Base-by-base conservation (phyloP, 2,329 filamentous ascomycete genomes). In the Phialophora chinensis region DNA sequence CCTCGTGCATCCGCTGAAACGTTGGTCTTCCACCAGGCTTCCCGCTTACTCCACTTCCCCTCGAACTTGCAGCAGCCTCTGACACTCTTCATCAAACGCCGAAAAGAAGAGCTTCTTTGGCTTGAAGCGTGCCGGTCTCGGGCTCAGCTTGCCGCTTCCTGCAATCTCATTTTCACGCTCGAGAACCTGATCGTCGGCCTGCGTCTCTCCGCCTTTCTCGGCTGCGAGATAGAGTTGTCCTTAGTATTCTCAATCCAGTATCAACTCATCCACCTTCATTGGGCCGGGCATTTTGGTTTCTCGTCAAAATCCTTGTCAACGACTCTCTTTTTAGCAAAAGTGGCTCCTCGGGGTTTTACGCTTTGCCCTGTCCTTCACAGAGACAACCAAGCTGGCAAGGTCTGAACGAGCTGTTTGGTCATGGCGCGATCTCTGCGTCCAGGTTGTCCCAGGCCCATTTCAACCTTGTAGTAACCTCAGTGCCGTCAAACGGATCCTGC, bases 381-480 rank as follows among this genome's bases (percentile, higher is more conserved):
- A 11, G 29, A 33, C 60, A 53, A 47, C 63, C 44, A 47, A 58
- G 44, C 54, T 44, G 47, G 55, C 47, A 52, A 38, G 54, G 55
- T 29, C 33, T 52, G 61, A 61, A 23, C 35, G 49, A 23, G 38
- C 20, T 10, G 55, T 38, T 44, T 35, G 44, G 35, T 55, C 60
- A 66, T 66, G 60, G 49, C 38, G 44, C 66, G 62, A 69, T 65
- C 58, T 60, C 20, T n/a, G 27, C 52, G 38, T 56, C 59, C 52
- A 59, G 59, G 59, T 57, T 68, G 53, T 49, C 60, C 62, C 65
- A 50, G 60, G 63, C 54, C 20, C 49, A 60, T 62, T 63, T 66
- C 60, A 59, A 66, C 66, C 60, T 63, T 70, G 66, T 65, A 42
- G 66, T 66, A 68, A 52, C 63, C 61, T 68, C 61, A 62, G 50